These are phyloP conservation scores for Friedmanniomyces simplex DNA, from an alignment of 495 filamentous ascomycete genomes.

Conservation along the genomic window DNA sequence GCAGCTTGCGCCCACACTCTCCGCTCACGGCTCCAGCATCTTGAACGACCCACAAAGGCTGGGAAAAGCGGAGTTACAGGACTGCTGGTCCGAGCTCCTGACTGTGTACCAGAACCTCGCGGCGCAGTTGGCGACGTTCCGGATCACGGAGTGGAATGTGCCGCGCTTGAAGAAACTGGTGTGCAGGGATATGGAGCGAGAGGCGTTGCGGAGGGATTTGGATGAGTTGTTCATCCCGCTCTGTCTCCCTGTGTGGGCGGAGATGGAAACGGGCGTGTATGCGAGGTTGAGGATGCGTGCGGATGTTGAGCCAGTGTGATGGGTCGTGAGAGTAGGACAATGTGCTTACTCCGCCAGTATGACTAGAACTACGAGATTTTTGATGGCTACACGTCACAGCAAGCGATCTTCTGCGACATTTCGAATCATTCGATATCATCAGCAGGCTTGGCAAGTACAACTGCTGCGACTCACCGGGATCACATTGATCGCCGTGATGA, in stretches of 20 bases:
- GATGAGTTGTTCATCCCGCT: constrained; percentile 11
- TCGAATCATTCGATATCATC: too few species aligned
- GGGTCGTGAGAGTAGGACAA: too few species aligned
- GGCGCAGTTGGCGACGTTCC: constrained; percentile 1
- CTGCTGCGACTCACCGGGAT: too few species aligned
- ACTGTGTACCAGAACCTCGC: constrained; percentile 3
- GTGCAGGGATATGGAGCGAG: constrained; percentile 9
- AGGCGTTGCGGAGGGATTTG: constrained; percentile 5
- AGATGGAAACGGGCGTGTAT: constrained; percentile 5
- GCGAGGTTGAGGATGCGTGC: background rate
- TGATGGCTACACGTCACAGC: too few species aligned
- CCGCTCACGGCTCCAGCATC: background rate
- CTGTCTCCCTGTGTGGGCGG: constrained; percentile 11
- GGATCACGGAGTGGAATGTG: background rate
- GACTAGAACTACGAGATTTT: too few species aligned
- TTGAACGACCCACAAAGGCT: constrained; percentile 10
- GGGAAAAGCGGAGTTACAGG: constrained; percentile 19
- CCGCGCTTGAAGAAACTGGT: constrained; percentile 12
- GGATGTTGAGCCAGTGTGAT: too few species aligned
- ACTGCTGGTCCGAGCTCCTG: constrained; percentile 23
- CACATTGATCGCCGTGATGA: too few species aligned
- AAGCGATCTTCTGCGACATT: too few species aligned
- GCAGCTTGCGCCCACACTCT: constrained; percentile 17
- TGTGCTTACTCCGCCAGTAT: too few species aligned
- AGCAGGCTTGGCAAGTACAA: too few species aligned